phyloP scores from a whole-genome alignment of 2,329 filamentous ascomycete species.

The Colletotrichum plurivorum region DNA sequence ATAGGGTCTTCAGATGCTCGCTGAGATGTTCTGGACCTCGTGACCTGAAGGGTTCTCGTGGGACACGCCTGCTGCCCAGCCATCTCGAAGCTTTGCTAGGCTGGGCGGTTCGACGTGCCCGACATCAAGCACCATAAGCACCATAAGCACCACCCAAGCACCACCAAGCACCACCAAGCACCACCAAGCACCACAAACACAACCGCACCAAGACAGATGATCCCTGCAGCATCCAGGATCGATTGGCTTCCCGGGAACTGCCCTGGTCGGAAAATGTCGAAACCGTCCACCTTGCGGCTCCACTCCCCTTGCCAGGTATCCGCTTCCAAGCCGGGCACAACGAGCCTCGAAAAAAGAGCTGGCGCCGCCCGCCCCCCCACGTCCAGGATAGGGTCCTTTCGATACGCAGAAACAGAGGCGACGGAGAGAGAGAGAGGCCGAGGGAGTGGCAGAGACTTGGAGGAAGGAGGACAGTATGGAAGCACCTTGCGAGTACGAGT shows the following conservation, averaged over 20 bases:
- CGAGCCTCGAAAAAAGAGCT: conserved; percentile 12
- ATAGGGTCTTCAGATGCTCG: conserved; percentile 13
- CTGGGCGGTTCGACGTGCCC: conserved; percentile 11
- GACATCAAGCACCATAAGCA: conserved; percentile 6
- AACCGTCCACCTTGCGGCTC: conserved; percentile 12
- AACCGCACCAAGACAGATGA: not conserved
- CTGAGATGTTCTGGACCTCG: conserved; percentile 13
- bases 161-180: not conserved
- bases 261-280: conserved; percentile 25
- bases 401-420: not conserved
- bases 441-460: not conserved
- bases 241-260: conserved; percentile 29
- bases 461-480: not conserved
- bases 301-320: conserved; percentile 13
- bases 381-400: too few species aligned
- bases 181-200: conserved; percentile 3
- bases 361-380: not conserved
- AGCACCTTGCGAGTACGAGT: not conserved
- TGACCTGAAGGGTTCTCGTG: not conserved
- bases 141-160: not conserved
- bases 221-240: conserved; percentile 34
- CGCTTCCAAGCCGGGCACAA: conserved; percentile 13
- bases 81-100: conserved; percentile 14
- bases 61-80: not conserved
- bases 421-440: not conserved